phyloP scores from a whole-genome alignment of 2,329 filamentous ascomycete species.

The Ascochyta pisi region DNA sequence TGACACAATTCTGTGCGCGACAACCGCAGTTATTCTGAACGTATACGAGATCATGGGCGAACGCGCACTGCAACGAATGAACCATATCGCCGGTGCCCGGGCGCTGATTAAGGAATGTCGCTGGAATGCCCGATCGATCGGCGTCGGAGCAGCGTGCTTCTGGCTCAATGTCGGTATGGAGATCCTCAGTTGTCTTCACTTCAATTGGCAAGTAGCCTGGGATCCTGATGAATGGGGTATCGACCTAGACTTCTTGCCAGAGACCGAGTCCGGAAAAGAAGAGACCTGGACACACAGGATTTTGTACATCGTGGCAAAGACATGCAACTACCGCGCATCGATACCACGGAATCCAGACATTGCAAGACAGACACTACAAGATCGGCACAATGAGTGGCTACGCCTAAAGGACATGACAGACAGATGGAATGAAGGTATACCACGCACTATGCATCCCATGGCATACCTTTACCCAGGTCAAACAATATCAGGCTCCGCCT shows the following conservation, averaged over 20 bases:
- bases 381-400: constrained; percentile 77
- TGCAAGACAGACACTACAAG: constrained; percentile 66
- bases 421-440: constrained; percentile 78
- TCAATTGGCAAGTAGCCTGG: constrained; percentile 87
- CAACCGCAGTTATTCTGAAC: constrained; percentile 85
- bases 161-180: constrained; percentile 94
- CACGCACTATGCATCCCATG: constrained; percentile 86
- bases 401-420: constrained; percentile 82
- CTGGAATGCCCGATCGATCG: constrained; percentile 81
- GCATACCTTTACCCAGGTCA: constrained; percentile 75
- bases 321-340: constrained; percentile 81
- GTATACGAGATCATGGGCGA: constrained; percentile 94
- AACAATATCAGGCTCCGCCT: constrained; percentile 72
- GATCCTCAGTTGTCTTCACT: constrained; percentile 83
- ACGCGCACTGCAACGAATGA: constrained; percentile 79
- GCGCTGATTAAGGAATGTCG: constrained; percentile 88
- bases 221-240: constrained; percentile 90
- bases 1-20: constrained; percentile 83
- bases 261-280: constrained; percentile 69
- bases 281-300: constrained; percentile 90
- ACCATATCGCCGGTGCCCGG: constrained; percentile 83
- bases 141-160: constrained; percentile 87
- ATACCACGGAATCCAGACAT: constrained; percentile 67
- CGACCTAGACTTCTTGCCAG: constrained; percentile 73
- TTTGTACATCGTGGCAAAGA: constrained; percentile 85